These are phyloP conservation scores for Marsdenia floribunda DNA, from an alignment of 257 asterid species.

Conservation along the genomic window DNA sequence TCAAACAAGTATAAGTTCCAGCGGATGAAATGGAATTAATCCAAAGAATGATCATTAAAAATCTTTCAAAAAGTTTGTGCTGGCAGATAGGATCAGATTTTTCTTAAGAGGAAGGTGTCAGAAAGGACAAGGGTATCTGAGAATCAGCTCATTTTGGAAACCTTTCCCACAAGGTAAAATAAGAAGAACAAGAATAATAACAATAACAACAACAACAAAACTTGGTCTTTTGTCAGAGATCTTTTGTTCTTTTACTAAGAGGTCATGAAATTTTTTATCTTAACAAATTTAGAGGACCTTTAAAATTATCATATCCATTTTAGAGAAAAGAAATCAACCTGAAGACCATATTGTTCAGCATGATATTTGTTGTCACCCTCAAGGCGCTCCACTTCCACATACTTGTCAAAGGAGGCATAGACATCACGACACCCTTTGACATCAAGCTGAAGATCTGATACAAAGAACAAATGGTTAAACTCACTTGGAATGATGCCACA, in stretches of 20 bases:
- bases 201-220: too few relatives aligned
- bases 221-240: background rate
- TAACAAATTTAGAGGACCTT: background rate
- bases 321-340: conserved; percentile 38
- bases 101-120: background rate
- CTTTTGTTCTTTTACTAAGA: background rate
- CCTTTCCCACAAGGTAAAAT: background rate
- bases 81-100: background rate
- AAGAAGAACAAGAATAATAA: too few relatives aligned
- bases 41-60: background rate
- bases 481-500: background rate
- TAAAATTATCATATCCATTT: background rate
- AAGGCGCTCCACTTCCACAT: conserved; percentile 77
- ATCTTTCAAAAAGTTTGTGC: background rate
- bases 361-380: conserved; percentile 82
- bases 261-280: too few relatives aligned
- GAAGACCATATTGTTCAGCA: conserved; percentile 68
- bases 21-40: background rate
- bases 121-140: background rate
- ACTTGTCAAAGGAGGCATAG: conserved; percentile 78
- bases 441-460: conserved; percentile 76
- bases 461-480: conserved; percentile 16
- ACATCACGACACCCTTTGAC: conserved; percentile 79
- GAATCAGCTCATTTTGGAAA: background rate
- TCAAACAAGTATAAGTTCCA: background rate